Evolutionary conservation across 2,329 filamentous ascomycete species (phyloP), one percentile per base, ranked within the genome.

Genomic region (Neonectria coccinea): DNA sequence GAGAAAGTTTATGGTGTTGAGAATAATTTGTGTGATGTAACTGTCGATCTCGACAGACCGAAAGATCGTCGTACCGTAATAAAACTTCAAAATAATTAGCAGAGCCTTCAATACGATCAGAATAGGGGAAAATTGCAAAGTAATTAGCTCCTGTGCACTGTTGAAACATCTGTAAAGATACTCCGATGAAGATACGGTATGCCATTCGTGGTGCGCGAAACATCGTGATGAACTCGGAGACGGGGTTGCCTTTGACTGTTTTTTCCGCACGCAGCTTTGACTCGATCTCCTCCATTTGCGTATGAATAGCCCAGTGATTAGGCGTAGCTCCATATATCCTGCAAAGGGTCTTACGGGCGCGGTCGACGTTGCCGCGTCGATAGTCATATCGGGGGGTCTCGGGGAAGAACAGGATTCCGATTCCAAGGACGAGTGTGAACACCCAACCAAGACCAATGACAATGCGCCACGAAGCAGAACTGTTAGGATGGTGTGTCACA

Each of bases 11-110:
- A 92, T 90, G 3, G 83, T 86, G 67, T 86, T 86, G 31, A 91
- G 83, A 62, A 91, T 91, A 69, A 91, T 89, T 67, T 90, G 88
- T 1, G 88, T 91, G 56, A 90, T 82, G 73, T 88, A 92, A 27
- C 86, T 87, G 78, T 90, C 85, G 64, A 84, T 83, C 3, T 76
- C 74, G 8, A 84, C 82, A 0, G 82, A 82, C 6, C 56, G 66
- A 65, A 84, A 84, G 66, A 84, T 81, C n/a, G 81, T 83, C 25
- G 86, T 88, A 5, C 84, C 85, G 59, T 89, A 91, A 75, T 25
- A 25, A 25, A 25, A 25, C 25, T 25, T 5, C 25, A 25, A 25
- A 25, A 25, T n/a, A 25, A 2, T 25, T 25, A 25, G 25, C 4
- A 88, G 87, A 74, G 90, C 90, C 5, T 5, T 80, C 88, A 89